Evolutionary conservation across 805 yeast species (phyloP), one percentile per base, ranked within the genome.

Genomic region (Sugiyamaella americana): DNA sequence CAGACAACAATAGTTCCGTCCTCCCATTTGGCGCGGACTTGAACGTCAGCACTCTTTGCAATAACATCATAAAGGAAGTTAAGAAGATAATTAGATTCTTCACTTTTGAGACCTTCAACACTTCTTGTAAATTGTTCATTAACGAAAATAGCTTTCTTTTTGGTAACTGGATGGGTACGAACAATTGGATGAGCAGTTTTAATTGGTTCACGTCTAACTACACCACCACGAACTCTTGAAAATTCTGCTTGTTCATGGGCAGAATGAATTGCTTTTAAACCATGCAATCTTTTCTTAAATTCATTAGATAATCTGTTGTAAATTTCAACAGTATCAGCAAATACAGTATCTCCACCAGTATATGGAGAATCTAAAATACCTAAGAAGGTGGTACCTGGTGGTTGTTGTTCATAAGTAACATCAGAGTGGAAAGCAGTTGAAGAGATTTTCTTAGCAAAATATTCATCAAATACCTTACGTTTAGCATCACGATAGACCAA

Each of bases 261-360:
- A 10, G 87, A 74, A 65, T 84, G 89, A 34, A 78, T 68, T 8
- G 79, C 87, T 57, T 78, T 74, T 51, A 84, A 70, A 0, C 82
- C 82, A 17, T 71, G 69, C 38, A 84, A 62, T 52, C 80, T 66
- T 57, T 76, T 66, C 60, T 79, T 73, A 68, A 83, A 75, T 23
- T 69, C 74, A 20, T 84, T 84, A 1, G 89, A 82, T 44, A 84
- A 70, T 57, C 89, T 69, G 49, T 80, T 75, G 63, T 80, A 84
- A 8, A 87, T 87, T 61, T 82, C 87, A 32, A 71, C 70, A 22
- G 79, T 71, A 58, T 82, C 86, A n/a, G 85, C 76, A 59, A 82
- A 84, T 41, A 82, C 67, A n/a, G 87, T 84, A 62, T 84, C 93
- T 51, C 93, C 93, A 45, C 91, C 88, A 37, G 78, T 63, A 19